Evolutionary conservation across 805 yeast genomes (phyloP).

Genomic region (Candida nemodendra): DNA sequence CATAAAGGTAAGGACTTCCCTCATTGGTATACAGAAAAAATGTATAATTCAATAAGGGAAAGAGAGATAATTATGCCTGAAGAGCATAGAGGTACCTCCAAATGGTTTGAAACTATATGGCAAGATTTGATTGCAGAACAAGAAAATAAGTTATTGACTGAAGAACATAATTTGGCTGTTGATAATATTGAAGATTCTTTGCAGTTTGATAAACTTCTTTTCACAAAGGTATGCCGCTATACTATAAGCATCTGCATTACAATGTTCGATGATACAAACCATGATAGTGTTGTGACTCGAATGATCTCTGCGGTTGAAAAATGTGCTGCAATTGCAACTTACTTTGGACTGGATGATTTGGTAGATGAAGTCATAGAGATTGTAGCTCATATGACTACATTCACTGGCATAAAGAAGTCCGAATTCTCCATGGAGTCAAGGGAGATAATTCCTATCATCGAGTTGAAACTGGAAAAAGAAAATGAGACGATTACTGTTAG

Average conservation of each 20-base stretch:
- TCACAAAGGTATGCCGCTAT: conserved; percentile 59
- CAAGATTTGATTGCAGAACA: conserved; percentile 60
- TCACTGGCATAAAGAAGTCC: conserved; percentile 44
- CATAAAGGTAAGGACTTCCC: conserved; percentile 77
- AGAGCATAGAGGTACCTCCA: conserved; percentile 90
- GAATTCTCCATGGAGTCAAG: conserved; percentile 30
- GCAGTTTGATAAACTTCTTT: conserved; percentile 71
- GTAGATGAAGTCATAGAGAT: conserved; percentile 67
- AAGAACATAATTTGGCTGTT: conserved; percentile 3
- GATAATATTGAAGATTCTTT: conserved; percentile 29
- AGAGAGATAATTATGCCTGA: conserved; percentile 97
- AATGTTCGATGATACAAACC: conserved; percentile 84
- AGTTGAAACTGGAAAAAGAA: conserved; percentile 49
- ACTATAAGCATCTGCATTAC: conserved; percentile 71
- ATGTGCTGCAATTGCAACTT: conserved; percentile 72
- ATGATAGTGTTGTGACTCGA: conserved; percentile 83
- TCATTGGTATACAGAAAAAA: conserved; percentile 76
- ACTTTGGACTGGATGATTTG: conserved; percentile 52
- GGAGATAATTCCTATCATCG: conserved; percentile 45
- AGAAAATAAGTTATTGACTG: conserved; percentile 27
- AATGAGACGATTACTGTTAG: conserved; percentile 69
- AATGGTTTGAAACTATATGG: conserved; percentile 90
- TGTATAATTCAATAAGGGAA: conserved; percentile 75
- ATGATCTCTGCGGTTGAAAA: conserved; percentile 88
- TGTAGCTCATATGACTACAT: conserved; percentile 66